These are phyloP conservation scores for Pisolithus orientalis DNA, from an alignment of 768 basidiomycete species.

Conservation along the genomic window DNA sequence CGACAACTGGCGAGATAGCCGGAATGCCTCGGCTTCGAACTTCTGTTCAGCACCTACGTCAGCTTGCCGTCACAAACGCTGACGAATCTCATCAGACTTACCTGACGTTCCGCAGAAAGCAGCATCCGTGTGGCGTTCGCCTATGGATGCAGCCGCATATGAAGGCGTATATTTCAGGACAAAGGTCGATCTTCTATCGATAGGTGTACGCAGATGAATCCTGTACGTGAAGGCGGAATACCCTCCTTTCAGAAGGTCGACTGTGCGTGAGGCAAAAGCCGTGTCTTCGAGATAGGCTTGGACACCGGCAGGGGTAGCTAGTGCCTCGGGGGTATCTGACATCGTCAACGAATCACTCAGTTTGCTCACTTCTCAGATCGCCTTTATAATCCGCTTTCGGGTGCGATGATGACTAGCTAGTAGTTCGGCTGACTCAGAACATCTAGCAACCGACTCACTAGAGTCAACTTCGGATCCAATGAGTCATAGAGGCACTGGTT, in stretches of 20 bases:
- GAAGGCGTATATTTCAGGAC: constrained; percentile 55
- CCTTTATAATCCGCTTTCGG: neutral
- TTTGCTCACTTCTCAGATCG: neutral
- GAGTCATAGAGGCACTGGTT: neutral
- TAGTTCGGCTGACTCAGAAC: neutral
- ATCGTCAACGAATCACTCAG: constrained; percentile 6
- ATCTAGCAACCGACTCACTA: neutral
- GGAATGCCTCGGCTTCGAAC: constrained; percentile 44
- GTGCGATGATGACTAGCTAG: neutral
- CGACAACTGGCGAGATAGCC: constrained; percentile 33
- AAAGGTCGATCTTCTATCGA: constrained; percentile 39
- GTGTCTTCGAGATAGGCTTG: constrained; percentile 41
- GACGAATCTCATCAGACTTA: constrained; percentile 15
- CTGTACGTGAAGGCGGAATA: constrained; percentile 53
- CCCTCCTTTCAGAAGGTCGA: constrained; percentile 45
- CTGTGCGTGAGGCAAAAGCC: constrained; percentile 37
- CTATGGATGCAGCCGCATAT: constrained; percentile 27
- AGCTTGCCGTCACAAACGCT: neutral
- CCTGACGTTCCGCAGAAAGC: constrained; percentile 51
- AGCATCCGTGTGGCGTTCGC: constrained; percentile 11
- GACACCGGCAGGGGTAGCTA: constrained; percentile 27
- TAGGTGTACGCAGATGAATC: constrained; percentile 34
- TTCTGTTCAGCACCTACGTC: constrained; percentile 30
- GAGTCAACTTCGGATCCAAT: neutral
- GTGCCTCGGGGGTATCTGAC: constrained; percentile 5